These are phyloP conservation scores for Fusarium proliferatum DNA, from an alignment of 2,329 filamentous ascomycete species.

Conservation along the genomic window DNA sequence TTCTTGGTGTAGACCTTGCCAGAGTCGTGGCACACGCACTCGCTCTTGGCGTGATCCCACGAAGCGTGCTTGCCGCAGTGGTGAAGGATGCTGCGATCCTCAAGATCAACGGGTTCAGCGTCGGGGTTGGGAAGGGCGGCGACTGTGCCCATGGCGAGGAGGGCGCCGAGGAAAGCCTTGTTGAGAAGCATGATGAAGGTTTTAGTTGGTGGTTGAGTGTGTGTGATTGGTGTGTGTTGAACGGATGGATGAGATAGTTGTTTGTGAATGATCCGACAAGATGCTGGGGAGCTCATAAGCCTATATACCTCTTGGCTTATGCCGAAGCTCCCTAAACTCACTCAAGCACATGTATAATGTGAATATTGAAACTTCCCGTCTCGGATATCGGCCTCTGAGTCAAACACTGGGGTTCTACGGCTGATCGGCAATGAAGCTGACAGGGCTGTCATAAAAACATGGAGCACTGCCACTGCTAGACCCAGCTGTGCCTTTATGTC, in stretches of 20 bases:
- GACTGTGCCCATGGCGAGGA: conserved; percentile 19
- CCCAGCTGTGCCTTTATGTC: not conserved
- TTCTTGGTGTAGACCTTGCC: conserved; percentile 14
- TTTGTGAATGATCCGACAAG: not conserved
- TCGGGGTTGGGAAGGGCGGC: conserved; percentile 18
- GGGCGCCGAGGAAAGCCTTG: conserved; percentile 7
- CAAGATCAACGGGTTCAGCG: not conserved
- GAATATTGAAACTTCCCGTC: not conserved
- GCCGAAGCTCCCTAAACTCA: no score
- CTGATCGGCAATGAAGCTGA: not conserved
- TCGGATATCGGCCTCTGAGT: not conserved
- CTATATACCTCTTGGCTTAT: not conserved
- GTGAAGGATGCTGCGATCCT: conserved; percentile 16
- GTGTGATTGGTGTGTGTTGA: not conserved
- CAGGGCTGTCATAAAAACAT: not conserved
- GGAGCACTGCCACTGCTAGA: not conserved
- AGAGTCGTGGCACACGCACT: conserved; percentile 19
- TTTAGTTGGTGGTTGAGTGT: not conserved
- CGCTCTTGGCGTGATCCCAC: not conserved
- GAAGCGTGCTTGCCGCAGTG: conserved; percentile 22
- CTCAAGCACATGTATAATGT: not conserved
- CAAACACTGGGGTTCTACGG: not conserved
- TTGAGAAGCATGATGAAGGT: conserved; percentile 22
- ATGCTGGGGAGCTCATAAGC: fast-evolving
- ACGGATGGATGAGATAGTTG: not conserved